phyloP scores from a whole-genome alignment of 371 early-diverging fungal genomes.

The Enteropsectra breve region DNA sequence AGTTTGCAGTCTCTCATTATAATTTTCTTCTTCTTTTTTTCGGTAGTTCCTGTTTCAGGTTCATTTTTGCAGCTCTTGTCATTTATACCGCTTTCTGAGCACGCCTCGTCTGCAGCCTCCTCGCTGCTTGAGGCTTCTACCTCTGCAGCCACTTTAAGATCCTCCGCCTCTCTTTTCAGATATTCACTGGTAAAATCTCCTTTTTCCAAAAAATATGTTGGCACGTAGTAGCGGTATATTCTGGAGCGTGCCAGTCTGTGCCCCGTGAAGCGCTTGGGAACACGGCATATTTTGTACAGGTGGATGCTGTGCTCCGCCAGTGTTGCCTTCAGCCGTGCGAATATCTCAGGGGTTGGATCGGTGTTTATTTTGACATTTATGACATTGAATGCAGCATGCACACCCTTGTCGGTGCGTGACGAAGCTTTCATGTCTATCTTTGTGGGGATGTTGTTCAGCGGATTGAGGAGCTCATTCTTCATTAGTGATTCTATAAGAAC shows the following conservation, averaged over 20 bases:
- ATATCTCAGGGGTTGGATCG: constrained; percentile 3
- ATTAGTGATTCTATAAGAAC: constrained; percentile 36
- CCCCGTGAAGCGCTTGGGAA: constrained; percentile 72
- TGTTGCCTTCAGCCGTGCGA: constrained; percentile 67
- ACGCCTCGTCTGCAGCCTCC: constrained; percentile 1
- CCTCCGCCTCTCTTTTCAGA: not conserved
- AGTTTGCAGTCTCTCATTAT: not conserved
- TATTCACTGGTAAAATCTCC: constrained; percentile 18
- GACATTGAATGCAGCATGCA: constrained; percentile 89
- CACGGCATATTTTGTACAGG: constrained; percentile 64
- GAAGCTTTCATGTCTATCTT: constrained; percentile 70
- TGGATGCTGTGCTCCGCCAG: constrained; percentile 68
- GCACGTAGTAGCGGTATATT: constrained; percentile 88
- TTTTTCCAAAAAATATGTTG: constrained; percentile 70
- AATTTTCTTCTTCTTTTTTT: not conserved
- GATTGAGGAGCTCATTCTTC: constrained; percentile 21
- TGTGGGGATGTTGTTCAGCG: constrained; percentile 45
- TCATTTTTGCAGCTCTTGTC: constrained; percentile 2
- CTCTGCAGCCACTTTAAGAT: constrained; percentile 1
- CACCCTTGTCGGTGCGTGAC: constrained; percentile 97
- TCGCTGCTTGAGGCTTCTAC: not conserved
- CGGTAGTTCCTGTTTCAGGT: not conserved
- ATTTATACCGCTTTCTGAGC: not conserved
- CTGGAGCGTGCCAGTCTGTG: constrained; percentile 78
- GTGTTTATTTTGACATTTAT: constrained; percentile 69